A percentile compares a stretch with the other conserved stretches of the same genome.
These are phyloP conservation scores for Datisca glomerata DNA, from an alignment of 306 rosid genomes.

Conservation along the genomic window DNA sequence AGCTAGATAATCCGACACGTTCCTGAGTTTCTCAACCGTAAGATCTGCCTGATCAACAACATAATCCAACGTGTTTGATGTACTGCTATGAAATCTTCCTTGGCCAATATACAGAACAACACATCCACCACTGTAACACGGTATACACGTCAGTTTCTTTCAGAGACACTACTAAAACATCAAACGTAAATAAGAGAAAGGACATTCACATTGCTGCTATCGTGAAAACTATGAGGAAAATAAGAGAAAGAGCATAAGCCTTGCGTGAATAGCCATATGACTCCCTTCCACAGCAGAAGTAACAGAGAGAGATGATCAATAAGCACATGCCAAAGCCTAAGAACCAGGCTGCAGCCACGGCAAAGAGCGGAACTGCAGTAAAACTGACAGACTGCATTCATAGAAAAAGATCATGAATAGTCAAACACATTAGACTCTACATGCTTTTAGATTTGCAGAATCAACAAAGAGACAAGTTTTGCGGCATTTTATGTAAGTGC, in stretches of 20 bases:
- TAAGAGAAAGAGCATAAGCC: constrained; percentile 32
- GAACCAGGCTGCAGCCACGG: constrained; percentile 37
- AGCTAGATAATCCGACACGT: constrained; percentile 31
- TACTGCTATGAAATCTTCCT: constrained; percentile 27
- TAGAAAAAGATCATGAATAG: no score
- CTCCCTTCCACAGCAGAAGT: constrained; percentile 20
- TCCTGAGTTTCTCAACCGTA: constrained; percentile 24
- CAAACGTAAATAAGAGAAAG: constrained; percentile 2
- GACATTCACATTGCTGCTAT: constrained; percentile 26
- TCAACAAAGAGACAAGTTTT: no score
- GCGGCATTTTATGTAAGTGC: no score
- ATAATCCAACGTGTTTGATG: constrained; percentile 28
- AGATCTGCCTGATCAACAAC: constrained; percentile 27
- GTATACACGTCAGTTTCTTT: constrained; percentile 5
- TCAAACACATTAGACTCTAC: no score
- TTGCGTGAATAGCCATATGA: constrained; percentile 27
- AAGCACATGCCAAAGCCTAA: constrained; percentile 31
- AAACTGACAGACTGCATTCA: constrained; percentile 38
- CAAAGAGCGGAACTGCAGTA: constrained; percentile 44
- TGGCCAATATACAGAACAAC: constrained; percentile 35
- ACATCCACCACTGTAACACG: constrained; percentile 34
- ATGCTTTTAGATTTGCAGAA: no score
- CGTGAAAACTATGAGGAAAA: constrained; percentile 31
- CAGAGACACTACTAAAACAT: neutral
- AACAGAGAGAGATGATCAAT: constrained; percentile 20